Base-by-base conservation (phyloP, 768 basidiomycete genomes). In the Hysterangium stoloniferum region DNA sequence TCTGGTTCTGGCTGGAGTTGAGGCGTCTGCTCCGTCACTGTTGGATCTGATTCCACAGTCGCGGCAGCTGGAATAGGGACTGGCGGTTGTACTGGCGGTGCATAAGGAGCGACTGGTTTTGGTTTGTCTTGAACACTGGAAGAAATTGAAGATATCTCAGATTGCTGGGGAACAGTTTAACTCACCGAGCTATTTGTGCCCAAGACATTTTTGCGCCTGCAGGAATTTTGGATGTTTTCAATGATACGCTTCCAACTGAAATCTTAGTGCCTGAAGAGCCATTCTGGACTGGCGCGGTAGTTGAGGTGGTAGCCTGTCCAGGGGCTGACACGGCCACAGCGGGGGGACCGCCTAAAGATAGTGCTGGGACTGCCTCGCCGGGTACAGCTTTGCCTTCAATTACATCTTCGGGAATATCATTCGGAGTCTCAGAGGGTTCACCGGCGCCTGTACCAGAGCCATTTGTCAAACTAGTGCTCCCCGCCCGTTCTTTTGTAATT, bases 181-280 rank as follows among this genome's bases (percentile, higher is more conserved):
- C 75, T 6, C 60, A 84, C 86, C 82, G 73, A 55, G 88, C 87
- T 62, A 91, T 73, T 59, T 91, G 84, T 6, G 88, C 88, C 87
- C 87, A 91, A 31, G 88, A 89, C 53, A 86, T 65, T 69, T 88
- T 87, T 6, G 84, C 80, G 11, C 77, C 84, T 25, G 83, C 79
- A 36, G 86, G 84, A 22, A 48, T 31, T 40, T 50, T 44, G 9
- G 52, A 28, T 24, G 40, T 45, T 32, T 32, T 54, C 13, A 53
- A 17, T 25, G 27, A 49, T 6, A n/a, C n/a, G n/a, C n/a, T n/a
- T n/a, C n/a, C n/a, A n/a, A 35, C 33, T 48, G 33, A 19, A 45
- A 36, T 19, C 33, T 51, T 31, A 9, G 37, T 33, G 7, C 31
- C 49, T 5, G 34, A 9, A 32, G 32, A 15, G 24, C 47, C 47